Percentiles rank a stretch among this genome's conserved stretches.
phyloP scores from a whole-genome alignment of 495 filamentous ascomycete genomes.

The Echria macrotheca region DNA sequence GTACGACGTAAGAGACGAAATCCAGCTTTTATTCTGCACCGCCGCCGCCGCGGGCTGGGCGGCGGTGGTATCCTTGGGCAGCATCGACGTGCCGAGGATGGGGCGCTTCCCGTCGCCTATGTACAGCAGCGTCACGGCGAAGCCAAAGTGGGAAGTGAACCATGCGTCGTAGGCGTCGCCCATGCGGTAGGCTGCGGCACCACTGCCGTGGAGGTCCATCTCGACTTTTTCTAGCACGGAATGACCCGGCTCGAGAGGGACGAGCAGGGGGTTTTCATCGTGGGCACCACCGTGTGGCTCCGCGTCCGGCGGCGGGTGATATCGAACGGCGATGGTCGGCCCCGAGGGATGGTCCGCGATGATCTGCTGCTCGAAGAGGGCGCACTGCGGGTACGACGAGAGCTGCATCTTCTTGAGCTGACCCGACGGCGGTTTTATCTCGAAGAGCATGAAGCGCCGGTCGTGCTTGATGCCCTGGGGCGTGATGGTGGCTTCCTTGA shows the following conservation, averaged over 20 bases:
- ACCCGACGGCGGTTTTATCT: conserved; percentile 32
- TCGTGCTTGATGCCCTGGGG: conserved; percentile 70
- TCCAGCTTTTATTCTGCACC: conserved; percentile 37
- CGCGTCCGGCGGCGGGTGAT: conserved; percentile 29
- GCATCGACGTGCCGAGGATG: too few relatives aligned
- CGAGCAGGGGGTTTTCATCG: conserved; percentile 27
- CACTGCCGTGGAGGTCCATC: conserved; percentile 58
- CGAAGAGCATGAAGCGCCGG: conserved; percentile 72
- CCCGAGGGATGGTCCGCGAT: conserved; percentile 7
- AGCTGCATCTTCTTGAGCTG: conserved; percentile 63
- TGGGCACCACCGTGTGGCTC: conserved; percentile 8
- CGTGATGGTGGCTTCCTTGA: conserved; percentile 52
- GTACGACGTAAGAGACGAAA: conserved; percentile 37
- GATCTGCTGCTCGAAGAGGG: conserved; percentile 61
- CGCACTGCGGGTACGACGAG: conserved; percentile 55
- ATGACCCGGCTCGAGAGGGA: conserved; percentile 57
- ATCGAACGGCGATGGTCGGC: conserved; percentile 50
- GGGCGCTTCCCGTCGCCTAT: conserved; percentile 57
- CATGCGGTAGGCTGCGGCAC: conserved; percentile 64
- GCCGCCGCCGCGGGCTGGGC: too few relatives aligned
- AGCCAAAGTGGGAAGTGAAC: conserved; percentile 70
- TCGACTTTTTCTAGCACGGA: conserved; percentile 44
- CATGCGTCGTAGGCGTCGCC: conserved; percentile 58
- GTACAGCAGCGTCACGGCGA: conserved; percentile 60
- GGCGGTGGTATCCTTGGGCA: too few relatives aligned